phyloP scores from a whole-genome alignment of 768 basidiomycete genomes.

The Lactifluus echinatus region DNA sequence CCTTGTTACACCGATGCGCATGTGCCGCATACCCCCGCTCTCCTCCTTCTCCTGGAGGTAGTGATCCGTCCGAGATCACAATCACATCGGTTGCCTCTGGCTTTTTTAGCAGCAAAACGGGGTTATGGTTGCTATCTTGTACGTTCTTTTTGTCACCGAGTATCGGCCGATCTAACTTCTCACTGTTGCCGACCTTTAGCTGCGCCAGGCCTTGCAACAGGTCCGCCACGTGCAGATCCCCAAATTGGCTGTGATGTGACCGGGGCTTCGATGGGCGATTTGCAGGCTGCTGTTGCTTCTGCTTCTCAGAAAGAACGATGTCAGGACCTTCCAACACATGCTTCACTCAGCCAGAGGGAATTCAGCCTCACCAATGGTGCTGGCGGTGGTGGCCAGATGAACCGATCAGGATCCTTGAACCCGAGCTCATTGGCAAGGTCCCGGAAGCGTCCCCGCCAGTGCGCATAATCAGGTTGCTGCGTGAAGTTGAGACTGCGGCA shows the following conservation, averaged over 20 bases:
- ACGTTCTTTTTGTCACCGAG: slow-evolving; percentile 20
- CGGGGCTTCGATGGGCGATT: slow-evolving; percentile 17
- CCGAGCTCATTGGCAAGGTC: slow-evolving; percentile 54
- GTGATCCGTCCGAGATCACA: slow-evolving; percentile 38
- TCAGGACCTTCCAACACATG: background rate
- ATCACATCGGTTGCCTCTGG: slow-evolving; percentile 30
- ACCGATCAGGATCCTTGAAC: slow-evolving; percentile 47
- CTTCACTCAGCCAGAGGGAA: slow-evolving; percentile 2
- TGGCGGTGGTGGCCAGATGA: slow-evolving; percentile 59
- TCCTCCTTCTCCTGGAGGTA: slow-evolving; percentile 16
- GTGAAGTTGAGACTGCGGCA: slow-evolving; percentile 59
- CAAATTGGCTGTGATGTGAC: slow-evolving; percentile 27
- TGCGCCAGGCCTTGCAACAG: slow-evolving; percentile 10
- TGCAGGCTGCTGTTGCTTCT: background rate
- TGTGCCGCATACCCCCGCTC: slow-evolving; percentile 26
- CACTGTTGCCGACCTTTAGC: slow-evolving; percentile 26
- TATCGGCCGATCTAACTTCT: slow-evolving; percentile 23
- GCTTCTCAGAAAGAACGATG: background rate
- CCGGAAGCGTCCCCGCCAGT: slow-evolving; percentile 58
- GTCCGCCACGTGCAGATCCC: background rate
- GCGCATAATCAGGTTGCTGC: slow-evolving; percentile 58
- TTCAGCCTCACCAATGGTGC: slow-evolving; percentile 24
- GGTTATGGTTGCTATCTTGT: background rate
- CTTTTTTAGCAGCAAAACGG: slow-evolving; percentile 7
- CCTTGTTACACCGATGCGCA: slow-evolving; percentile 39